Base-by-base conservation (phyloP, 1,284 basidiomycete species). In the Anthracocystis walkeri region DNA sequence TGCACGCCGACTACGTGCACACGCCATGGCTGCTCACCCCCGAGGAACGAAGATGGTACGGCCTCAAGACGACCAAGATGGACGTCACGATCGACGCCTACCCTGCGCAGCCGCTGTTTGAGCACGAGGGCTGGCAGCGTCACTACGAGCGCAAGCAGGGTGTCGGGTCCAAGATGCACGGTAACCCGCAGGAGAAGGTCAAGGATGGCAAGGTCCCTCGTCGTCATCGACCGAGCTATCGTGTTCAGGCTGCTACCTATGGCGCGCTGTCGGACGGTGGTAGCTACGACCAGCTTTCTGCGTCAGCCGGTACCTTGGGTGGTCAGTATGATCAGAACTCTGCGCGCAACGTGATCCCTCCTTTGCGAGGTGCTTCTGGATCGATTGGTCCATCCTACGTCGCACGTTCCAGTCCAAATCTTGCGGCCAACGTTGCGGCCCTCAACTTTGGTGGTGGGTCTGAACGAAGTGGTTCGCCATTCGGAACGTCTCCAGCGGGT, bases 1-100 rank as follows among this genome's bases (percentile, higher is more conserved):
- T 89, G 40, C 84, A 84, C 21, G 44, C 77, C 12, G 64, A 76
- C 50, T 76, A 77, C 35, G 77, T 86, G 14, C 86, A 86, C 57
- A 79, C 75, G 6, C 77, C 75, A 6, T 79, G 80, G 78, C 56
- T 80, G 48, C 64, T 81, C 33, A 69, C 64, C 7, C 25, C 68
- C 2, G 80, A 80, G 21, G 80, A 81, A 46, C 65, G 78, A 20
- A 58, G 71, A 27, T 66, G 73, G 6, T 81, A 81, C 41, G 78
- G 78, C 3, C 75, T 81, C 46, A 81, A 82, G 61, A 77, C 79
- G 20, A 78, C 77, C 42, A 63, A 53, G 63, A 72, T 78, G 70
- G 76, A 76, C 7, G 75, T 81, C 6, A 78, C 81, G 12, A 75
- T 76, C 48, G 79, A 81, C 46, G 72, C 56, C 10, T 82, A 82